These are phyloP conservation scores for Macrotyloma uniflorum DNA, from an alignment of 306 rosid species.

Conservation along the genomic window DNA sequence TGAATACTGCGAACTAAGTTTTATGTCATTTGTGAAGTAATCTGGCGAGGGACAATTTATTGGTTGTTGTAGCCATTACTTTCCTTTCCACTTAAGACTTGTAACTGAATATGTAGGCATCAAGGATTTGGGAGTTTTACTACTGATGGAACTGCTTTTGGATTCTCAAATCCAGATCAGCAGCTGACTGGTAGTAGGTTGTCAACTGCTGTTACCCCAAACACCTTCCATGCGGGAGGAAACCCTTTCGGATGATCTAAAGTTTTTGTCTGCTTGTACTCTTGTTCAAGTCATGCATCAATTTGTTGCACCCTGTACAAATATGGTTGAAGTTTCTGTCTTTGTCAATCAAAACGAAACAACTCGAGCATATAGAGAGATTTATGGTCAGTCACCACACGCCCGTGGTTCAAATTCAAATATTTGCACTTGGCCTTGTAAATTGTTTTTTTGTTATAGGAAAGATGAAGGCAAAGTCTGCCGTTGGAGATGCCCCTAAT, in stretches of 20 bases:
- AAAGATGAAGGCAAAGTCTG: constrained; percentile 34
- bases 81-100: neutral
- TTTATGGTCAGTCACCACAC: constrained; percentile 29
- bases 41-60: constrained; percentile 19
- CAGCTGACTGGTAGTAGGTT: constrained; percentile 55
- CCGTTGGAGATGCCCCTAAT: constrained; percentile 25
- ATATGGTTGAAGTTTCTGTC: constrained; percentile 46
- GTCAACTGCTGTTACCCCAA: constrained; percentile 62
- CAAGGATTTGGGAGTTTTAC: constrained; percentile 59
- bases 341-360: constrained; percentile 31
- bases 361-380: constrained; percentile 39
- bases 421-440: constrained; percentile 45
- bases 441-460: constrained; percentile 41
- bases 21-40: constrained; percentile 15
- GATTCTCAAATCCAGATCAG: constrained; percentile 54
- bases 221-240: constrained; percentile 55
- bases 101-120: constrained; percentile 52
- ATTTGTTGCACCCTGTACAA: constrained; percentile 56
- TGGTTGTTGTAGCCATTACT: neutral
- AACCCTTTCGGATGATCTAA: constrained; percentile 79
- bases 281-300: constrained; percentile 44
- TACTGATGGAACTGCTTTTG: constrained; percentile 58
- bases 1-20: neutral
- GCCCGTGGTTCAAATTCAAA: constrained; percentile 23
- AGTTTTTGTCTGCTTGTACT: constrained; percentile 24